These are phyloP conservation scores for Phialophora tarda DNA, from an alignment of 2,329 filamentous ascomycete genomes.

Conservation along the genomic window DNA sequence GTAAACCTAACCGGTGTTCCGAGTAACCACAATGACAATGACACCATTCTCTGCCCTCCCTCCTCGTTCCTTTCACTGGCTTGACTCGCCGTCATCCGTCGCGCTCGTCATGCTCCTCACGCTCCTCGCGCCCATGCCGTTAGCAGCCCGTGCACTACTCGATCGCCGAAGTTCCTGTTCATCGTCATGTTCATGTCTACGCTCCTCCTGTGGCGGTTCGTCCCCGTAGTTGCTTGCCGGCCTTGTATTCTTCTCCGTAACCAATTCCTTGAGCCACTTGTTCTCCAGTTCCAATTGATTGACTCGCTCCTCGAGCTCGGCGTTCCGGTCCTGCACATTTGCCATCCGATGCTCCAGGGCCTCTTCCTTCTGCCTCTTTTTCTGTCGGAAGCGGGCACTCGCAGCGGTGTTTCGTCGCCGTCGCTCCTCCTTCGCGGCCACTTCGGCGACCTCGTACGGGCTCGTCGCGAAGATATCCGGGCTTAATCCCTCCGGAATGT, in stretches of 20 bases:
- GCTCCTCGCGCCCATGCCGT: not conserved
- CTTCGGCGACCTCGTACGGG: conserved; percentile 72
- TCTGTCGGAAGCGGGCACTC: conserved; percentile 85
- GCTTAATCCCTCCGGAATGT: conserved; percentile 1
- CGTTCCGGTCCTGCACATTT: conserved; percentile 80
- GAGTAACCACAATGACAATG: not conserved
- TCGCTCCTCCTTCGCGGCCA: conserved; percentile 87
- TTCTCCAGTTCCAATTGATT: conserved; percentile 81
- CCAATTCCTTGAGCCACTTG: conserved; percentile 78
- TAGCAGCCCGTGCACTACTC: not conserved
- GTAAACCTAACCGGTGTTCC: not conserved
- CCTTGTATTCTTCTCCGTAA: conserved; percentile 77
- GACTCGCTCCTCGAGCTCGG: conserved; percentile 73
- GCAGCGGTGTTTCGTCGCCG: conserved; percentile 87
- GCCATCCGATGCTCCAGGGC: conserved; percentile 81
- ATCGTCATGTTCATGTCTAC: not conserved
- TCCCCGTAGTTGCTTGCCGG: conserved; percentile 12
- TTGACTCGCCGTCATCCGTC: conserved; percentile 1
- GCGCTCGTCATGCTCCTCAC: not conserved
- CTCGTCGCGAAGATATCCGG: conserved; percentile 45
- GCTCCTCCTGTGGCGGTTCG: not conserved
- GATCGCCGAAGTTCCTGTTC: not conserved
- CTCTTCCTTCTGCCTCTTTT: conserved; percentile 95
- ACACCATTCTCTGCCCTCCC: not conserved
- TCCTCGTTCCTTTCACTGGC: not conserved